These are phyloP conservation scores for Nadsonia starkeyi-henricii DNA, from an alignment of 1,139 yeast species.

Conservation along the genomic window DNA sequence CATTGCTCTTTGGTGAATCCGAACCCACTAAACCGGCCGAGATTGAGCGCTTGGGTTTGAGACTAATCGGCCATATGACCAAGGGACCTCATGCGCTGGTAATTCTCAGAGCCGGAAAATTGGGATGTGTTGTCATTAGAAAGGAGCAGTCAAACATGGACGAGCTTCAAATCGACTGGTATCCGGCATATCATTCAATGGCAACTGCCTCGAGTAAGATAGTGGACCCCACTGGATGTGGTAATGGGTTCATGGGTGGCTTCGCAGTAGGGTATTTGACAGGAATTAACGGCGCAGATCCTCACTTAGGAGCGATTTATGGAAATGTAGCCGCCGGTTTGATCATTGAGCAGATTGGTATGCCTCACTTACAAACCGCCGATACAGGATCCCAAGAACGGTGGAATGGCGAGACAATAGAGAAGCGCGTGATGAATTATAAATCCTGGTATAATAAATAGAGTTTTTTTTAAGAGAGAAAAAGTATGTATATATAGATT, in stretches of 20 bases:
- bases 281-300: slow-evolving; percentile 25
- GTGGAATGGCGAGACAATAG: slow-evolving; percentile 41
- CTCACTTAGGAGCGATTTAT: slow-evolving; percentile 43
- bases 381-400: slow-evolving; percentile 17
- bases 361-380: slow-evolving; percentile 31
- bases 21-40: slow-evolving; percentile 30
- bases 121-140: slow-evolving; percentile 40
- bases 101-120: slow-evolving; percentile 56
- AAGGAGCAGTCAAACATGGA: slow-evolving; percentile 1
- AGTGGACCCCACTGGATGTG: slow-evolving; percentile 89
- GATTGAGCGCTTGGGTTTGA: slow-evolving; percentile 31
- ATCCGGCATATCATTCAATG: slow-evolving; percentile 57
- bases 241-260: slow-evolving; percentile 79
- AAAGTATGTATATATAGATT: no score
- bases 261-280: slow-evolving; percentile 45
- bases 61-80: slow-evolving; percentile 30
- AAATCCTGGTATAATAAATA: background rate
- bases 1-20: slow-evolving; percentile 34
- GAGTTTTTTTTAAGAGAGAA: background rate
- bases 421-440: slow-evolving; percentile 11
- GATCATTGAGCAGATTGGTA: slow-evolving; percentile 64
- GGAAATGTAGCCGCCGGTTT: slow-evolving; percentile 73
- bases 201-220: slow-evolving; percentile 27
- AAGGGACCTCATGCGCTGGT: slow-evolving; percentile 28
- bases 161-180: slow-evolving; percentile 21